Percentiles rank a stretch among this genome's conserved stretches.
Conservation (phyloP, 1,284 basidiomycete species). For the Cystobasidiaceae sp. region DNA sequence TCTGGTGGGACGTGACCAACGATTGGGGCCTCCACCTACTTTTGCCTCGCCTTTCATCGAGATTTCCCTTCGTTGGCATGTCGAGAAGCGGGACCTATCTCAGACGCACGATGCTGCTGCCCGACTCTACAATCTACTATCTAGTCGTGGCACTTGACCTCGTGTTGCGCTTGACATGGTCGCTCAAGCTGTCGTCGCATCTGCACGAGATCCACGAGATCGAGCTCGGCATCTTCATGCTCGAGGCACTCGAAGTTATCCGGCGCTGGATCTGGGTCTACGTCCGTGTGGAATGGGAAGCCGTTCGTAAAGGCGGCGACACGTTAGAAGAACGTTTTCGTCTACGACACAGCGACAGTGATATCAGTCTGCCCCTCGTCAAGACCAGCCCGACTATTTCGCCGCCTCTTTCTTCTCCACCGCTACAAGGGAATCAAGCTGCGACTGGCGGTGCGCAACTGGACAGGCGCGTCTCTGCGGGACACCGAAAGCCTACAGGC, state of each 20-base stretch:
- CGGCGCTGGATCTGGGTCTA: conserved; percentile 96
- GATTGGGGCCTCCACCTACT: conserved; percentile 92
- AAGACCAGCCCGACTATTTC: not conserved
- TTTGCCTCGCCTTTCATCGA: conserved; percentile 44
- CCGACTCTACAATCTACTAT: conserved; percentile 74
- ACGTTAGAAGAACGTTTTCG: conserved; percentile 23
- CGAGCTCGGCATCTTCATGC: conserved; percentile 75
- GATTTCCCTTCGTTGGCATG: not conserved
- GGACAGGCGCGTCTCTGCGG: no score
- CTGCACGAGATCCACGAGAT: conserved; percentile 77
- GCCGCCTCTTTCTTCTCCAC: not conserved
- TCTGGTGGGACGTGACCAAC: conserved; percentile 98
- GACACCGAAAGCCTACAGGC: no score
- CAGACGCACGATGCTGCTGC: conserved; percentile 64
- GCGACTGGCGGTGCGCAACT: no score
- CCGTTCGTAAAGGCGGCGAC: conserved; percentile 56
- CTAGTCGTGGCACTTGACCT: conserved; percentile 77
- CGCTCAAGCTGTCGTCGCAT: conserved; percentile 81
- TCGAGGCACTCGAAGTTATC: conserved; percentile 84
- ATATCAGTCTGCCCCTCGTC: conserved; percentile 15
- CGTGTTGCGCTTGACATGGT: conserved; percentile 89
- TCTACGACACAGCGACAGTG: conserved; percentile 7
- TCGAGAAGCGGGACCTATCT: conserved; percentile 52
- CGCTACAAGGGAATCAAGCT: not conserved
- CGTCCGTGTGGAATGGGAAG: conserved; percentile 91